phyloP scores from a whole-genome alignment of 352 stramenopile genomes.

The Blastocystis sp. region DNA sequence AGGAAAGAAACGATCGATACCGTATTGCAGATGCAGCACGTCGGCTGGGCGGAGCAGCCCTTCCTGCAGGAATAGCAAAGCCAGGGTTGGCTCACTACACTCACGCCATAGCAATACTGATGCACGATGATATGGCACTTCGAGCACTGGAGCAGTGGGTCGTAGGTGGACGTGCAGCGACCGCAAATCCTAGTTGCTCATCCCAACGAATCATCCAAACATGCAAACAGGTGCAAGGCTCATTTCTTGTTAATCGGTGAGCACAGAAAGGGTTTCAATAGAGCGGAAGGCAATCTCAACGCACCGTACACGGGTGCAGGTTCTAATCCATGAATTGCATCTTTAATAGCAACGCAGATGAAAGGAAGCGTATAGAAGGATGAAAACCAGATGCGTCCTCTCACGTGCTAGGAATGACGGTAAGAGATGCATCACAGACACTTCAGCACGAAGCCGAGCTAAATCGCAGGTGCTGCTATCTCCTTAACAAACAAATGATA shows the following conservation, averaged over 20 bases:
- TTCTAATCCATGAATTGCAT: not conserved
- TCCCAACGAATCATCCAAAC: not conserved
- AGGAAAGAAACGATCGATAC: not conserved
- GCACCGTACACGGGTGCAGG: not conserved
- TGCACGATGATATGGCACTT: constrained; percentile 2
- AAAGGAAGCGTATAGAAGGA: not conserved
- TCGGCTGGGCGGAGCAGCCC: not conserved
- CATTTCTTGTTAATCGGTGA: not conserved
- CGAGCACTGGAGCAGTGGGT: not conserved
- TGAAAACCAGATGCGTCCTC: not conserved
- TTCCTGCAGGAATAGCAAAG: not conserved
- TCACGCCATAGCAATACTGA: not conserved
- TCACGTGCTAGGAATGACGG: not conserved
- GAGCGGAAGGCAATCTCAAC: not conserved
- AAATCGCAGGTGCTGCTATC: not conserved
- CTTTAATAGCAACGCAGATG: not conserved
- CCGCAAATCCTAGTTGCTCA: not conserved
- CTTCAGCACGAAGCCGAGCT: not conserved
- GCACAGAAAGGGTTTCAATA: not conserved
- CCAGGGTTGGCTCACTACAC: not conserved
- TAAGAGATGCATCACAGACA: not conserved
- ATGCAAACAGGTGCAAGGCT: not conserved
- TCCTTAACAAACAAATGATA: not conserved
- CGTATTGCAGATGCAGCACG: not conserved
- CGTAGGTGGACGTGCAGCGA: not conserved